Evolutionary conservation across 306 rosid genomes (phyloP).

Genomic region (Glycine soja): DNA sequence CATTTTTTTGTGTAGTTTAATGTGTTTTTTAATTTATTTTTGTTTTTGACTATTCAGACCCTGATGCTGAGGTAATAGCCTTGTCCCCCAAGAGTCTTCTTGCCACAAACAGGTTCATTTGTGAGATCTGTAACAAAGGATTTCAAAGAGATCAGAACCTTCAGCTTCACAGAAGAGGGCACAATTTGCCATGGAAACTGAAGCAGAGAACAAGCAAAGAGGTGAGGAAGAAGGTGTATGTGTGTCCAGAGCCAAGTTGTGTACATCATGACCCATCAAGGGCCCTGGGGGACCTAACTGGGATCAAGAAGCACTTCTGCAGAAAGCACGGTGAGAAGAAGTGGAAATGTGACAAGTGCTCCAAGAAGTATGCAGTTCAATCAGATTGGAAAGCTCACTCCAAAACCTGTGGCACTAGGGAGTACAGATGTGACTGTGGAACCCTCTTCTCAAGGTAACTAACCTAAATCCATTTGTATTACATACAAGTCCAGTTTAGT

Average conservation of each 20-base stretch:
- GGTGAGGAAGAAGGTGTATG: constrained; percentile 86
- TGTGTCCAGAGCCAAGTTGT: constrained; percentile 84
- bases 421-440: constrained; percentile 99
- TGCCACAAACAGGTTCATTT: constrained; percentile 84
- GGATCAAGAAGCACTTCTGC: constrained; percentile 94
- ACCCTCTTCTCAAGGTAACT: constrained; percentile 95
- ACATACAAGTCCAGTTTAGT: neutral
- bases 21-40: neutral
- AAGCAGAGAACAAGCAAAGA: constrained; percentile 88
- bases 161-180: constrained; percentile 96
- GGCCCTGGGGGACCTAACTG: constrained; percentile 94
- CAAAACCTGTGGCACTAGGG: constrained; percentile 94
- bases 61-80: constrained; percentile 92
- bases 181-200: constrained; percentile 95
- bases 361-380: constrained; percentile 93
- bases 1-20: constrained; percentile 27
- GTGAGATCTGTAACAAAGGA: constrained; percentile 96
- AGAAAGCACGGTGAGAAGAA: constrained; percentile 98
- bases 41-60: constrained; percentile 61
- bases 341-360: constrained; percentile 98
- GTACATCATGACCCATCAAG: constrained; percentile 94
- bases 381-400: constrained; percentile 99
- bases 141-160: constrained; percentile 97
- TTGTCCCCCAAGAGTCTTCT: constrained; percentile 84
- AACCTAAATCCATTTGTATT: constrained; percentile 10